Base-by-base conservation (phyloP, 2,329 filamentous ascomycete species). In the Colletotrichum sansevieriae region DNA sequence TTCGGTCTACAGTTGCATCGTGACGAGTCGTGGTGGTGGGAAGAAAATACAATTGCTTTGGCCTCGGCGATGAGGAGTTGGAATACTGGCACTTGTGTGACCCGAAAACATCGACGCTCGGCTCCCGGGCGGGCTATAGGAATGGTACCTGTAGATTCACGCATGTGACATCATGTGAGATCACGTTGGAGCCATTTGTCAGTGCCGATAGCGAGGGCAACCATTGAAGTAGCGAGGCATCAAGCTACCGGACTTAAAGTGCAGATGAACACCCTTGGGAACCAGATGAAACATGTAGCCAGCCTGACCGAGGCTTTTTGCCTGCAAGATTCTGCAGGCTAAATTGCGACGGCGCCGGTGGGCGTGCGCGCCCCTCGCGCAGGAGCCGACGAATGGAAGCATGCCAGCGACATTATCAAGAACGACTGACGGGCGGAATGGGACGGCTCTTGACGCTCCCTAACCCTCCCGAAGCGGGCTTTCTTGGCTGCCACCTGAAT, bases 381-480 rank as follows among this genome's bases (percentile, higher is more conserved):
- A 25, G n/a, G 47, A 13, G 22, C 37, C n/a, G 56, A 51, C 66
- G 62, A 66, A 68, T 66, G 43, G 41, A 20, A 35, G 33, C 41
- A 18, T 68, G 66, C 55, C 66, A 65, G 47, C 62, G 66, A 68
- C 66, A 55, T 60, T 10, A n/a, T 51, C 54, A 18, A 54, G 37
- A 25, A 22, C 35, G 39, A 63, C n/a, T 41, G 51, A 41, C 39
- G 55, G 62, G 41, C 66, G 55, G 66, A 35, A 65, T 49, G 62
- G 62, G 62, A 68, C 66, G 66, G 66, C 66, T 60, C 66, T 39
- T 61, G 29, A 59, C 54, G 18, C 39, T 52, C 66, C 66, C 62
- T 68, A 66, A 61, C 47, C 47, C 62, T 68, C 62, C 66, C 66
- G 55, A 68, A 39, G 65, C 15, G 18, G 15, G 9, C 25, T 39